Evolutionary conservation across 306 rosid genomes (phyloP), one percentile per base, ranked within the genome.

Genomic region (Cucumis melo): DNA sequence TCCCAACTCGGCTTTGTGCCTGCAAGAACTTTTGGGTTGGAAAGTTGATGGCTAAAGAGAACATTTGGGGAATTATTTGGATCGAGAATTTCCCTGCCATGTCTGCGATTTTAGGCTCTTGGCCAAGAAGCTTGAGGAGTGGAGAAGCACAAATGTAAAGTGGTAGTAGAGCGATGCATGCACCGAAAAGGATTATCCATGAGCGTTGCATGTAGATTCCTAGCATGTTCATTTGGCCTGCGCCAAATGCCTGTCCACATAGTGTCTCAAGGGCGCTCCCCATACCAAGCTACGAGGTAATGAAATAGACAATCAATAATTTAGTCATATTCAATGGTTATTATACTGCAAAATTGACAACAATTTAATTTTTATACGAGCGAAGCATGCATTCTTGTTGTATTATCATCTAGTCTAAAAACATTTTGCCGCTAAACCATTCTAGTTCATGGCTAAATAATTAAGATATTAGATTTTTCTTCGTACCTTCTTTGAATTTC

Each of bases 191-290:
- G 72, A 95, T 92, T 81, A 95, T 73, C 90, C 97, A 92, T 8
- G 97, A 92, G 1, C 99, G 87, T 78, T 95, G 99, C 98, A 92
- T 83, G 82, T 95, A 95, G 9, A 92, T 82, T 1, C 98, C 99
- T 3, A 92, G 92, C 99, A 95, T 95, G 13, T 86, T 96, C 59
- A 92, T 89, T 85, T 95, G 96, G 46, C 99, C 97, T 0, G 98
- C 98, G 1, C 99, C 99, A 83, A 81, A 95, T 59, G 99, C 98
- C 75, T 95, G 99, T 32, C 99, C 99, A 82, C 99, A 92, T 76
- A 95, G 70, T 8, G 99, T 92, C 88, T 95, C 99, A 5, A 95
- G 80, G 70, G 99, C 99, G 83, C 99, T 95, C 78, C 90, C 99
- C 98, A 95, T 92, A 2, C 98, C 99, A 65, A 95, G 89, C 99